Percentiles rank a stretch among this genome's conserved stretches.
These are phyloP conservation scores for Pleurotus tuoliensis DNA, from an alignment of 768 basidiomycete genomes.

Conservation along the genomic window DNA sequence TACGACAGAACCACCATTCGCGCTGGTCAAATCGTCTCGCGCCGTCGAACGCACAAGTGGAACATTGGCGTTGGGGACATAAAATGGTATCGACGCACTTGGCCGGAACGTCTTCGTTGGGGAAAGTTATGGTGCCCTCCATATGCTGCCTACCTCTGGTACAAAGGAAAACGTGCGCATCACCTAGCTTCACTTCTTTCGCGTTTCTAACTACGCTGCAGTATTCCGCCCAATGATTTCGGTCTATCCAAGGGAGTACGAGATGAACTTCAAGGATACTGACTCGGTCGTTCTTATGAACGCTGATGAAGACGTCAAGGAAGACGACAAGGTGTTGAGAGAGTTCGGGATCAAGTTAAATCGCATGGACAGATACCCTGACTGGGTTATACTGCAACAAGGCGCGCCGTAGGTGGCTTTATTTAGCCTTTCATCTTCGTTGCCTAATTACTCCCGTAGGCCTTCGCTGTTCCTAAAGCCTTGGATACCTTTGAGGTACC, in stretches of 20 bases:
- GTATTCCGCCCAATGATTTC: slow-evolving; percentile 1
- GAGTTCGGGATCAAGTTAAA: neutral
- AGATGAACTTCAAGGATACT: slow-evolving; percentile 3
- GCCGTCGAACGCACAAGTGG: slow-evolving; percentile 31
- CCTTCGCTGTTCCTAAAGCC: slow-evolving; percentile 1
- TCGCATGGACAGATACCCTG: slow-evolving; percentile 1
- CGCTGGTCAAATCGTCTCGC: slow-evolving; percentile 39
- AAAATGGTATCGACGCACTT: slow-evolving; percentile 7
- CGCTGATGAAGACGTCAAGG: slow-evolving; percentile 3
- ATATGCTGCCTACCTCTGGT: slow-evolving; percentile 3
- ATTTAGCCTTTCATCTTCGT: neutral
- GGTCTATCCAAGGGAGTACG: neutral
- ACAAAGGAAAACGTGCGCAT: neutral
- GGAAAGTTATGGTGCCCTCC: slow-evolving; percentile 1
- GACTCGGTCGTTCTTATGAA: slow-evolving; percentile 3
- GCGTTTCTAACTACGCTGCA: neutral
- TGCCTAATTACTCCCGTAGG: neutral
- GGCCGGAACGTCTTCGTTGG: slow-evolving; percentile 4
- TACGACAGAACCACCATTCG: slow-evolving; percentile 51
- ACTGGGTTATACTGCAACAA: slow-evolving; percentile 2
- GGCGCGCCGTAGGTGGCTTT: neutral
- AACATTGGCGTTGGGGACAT: slow-evolving; percentile 4
- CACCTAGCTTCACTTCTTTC: neutral
- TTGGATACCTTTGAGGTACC: slow-evolving; percentile 5
- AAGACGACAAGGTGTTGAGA: slow-evolving; percentile 4